These are phyloP conservation scores for Laetiporus sulphureus DNA, from an alignment of 1,284 basidiomycete species.

Conservation along the genomic window DNA sequence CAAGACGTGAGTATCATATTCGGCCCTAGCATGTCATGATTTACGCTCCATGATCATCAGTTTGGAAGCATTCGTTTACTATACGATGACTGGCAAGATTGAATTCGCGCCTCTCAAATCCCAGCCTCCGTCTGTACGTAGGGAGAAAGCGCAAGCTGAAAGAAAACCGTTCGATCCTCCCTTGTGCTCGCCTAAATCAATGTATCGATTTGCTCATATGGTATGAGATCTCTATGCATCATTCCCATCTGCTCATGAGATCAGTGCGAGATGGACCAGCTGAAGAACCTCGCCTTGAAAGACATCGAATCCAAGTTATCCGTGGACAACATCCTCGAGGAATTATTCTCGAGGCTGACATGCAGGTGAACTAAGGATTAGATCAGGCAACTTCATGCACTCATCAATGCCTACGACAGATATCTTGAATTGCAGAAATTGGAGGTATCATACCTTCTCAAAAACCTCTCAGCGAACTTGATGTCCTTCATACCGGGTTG, in stretches of 20 bases:
- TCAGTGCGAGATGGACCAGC: slow-evolving; percentile 9
- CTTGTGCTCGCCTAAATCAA: slow-evolving; percentile 10
- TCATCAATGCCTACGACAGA: no score
- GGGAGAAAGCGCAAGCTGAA: background rate
- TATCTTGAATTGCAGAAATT: slow-evolving; percentile 1
- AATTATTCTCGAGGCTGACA: slow-evolving; percentile 14
- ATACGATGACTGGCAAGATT: slow-evolving; percentile 9
- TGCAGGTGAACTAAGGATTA: slow-evolving; percentile 1
- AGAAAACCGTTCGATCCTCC: background rate
- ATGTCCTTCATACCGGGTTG: slow-evolving; percentile 1
- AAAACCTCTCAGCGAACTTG: no score
- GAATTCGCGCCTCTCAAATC: slow-evolving; percentile 9
- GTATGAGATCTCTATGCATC: background rate
- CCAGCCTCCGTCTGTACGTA: background rate
- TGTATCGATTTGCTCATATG: slow-evolving; percentile 10
- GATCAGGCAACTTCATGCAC: no score
- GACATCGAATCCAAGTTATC: slow-evolving; percentile 11
- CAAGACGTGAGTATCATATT: slow-evolving; percentile 6
- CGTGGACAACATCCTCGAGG: slow-evolving; percentile 10
- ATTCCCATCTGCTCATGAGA: background rate
- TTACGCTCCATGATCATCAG: no score
- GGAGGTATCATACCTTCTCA: background rate
- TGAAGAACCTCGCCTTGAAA: slow-evolving; percentile 6
- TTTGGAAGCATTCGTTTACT: slow-evolving; percentile 9
- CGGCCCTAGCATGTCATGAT: no score